Evolutionary conservation across 2,329 filamentous ascomycete species (phyloP), one percentile per base, ranked within the genome.

Genomic region (Diplocarpon mali): DNA sequence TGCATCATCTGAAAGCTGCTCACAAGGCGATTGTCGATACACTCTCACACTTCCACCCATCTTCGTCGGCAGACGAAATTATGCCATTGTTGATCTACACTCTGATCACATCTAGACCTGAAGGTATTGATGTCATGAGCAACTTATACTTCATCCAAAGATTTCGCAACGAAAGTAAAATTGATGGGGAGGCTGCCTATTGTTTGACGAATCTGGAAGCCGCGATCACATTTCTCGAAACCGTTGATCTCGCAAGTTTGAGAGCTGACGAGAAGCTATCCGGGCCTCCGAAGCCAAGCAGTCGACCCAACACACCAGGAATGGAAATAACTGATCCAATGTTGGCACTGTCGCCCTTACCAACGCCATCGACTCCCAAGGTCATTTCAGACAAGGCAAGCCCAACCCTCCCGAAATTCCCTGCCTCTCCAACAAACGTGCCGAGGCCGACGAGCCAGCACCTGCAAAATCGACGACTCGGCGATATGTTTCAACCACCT

Each of bases 21-120:
- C 92, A 96, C 64, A 93, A 93, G 67, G 83, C 81, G 52, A 96
- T 98, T 51, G 92, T 98, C 39, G 90, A 96, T 62, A 89, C 88
- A 1, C 64, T 82, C 39, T 72, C 76, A 3, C 71, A 78, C 54
- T 80, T 81, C 48, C 77, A 80, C 50, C 77, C 76, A 14, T 80
- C 89, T 0, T 95, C 92, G 1, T 96, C 92, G 1, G 92, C 92
- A 2, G 92, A 98, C 60, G 92, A 96, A 65, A 93, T 98, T 44
- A 80, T 98, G 62, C 92, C 92, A 0, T 95, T 94, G 64, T 73
- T 98, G 51, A 98, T 98, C 50, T 98, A 94, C 67, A 86, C 88
- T 0, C 75, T 98, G 48, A 93, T 98, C 60, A 95, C 88, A 2
- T 82, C 89, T 36, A 83, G 87, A 0, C 84, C 89, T 0, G 85